Percentiles rank a stretch among this genome's conserved stretches.
Conservation (phyloP, 78 protist species). For the Diacronema lutheri region DNA sequence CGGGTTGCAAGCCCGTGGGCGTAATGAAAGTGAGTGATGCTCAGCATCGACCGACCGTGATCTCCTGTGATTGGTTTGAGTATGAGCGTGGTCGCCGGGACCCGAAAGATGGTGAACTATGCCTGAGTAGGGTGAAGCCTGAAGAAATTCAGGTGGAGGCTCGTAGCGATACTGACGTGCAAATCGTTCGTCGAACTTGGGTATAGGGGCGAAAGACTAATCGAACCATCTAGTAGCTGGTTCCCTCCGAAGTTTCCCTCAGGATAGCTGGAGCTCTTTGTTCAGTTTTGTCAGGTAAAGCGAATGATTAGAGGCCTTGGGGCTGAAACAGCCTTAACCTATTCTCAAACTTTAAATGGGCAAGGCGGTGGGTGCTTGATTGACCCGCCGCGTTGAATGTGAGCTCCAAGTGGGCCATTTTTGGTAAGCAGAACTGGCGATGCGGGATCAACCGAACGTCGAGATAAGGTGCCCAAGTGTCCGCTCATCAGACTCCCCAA, state of each 20-base stretch:
- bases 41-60: conserved; percentile 50
- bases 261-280: conserved; percentile 66
- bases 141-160: conserved; percentile 86
- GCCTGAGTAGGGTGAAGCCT: conserved; percentile 80
- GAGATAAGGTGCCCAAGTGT: conserved; percentile 74
- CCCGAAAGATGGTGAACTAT: conserved; percentile 90
- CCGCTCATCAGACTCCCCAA: conserved; percentile 73
- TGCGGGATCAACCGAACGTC: conserved; percentile 87
- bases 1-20: conserved; percentile 54
- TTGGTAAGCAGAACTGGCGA: conserved; percentile 93
- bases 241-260: conserved; percentile 93
- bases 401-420: conserved; percentile 84
- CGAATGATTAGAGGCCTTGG: conserved; percentile 81
- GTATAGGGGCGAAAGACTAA: conserved; percentile 94
- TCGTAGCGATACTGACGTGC: conserved; percentile 89
- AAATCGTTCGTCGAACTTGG: conserved; percentile 85
- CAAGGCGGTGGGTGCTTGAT: conserved; percentile 31
- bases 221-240: conserved; percentile 92
- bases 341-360: conserved; percentile 81
- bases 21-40: conserved; percentile 67
- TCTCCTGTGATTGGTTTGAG: conserved; percentile 46
- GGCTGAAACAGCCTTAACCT: conserved; percentile 53
- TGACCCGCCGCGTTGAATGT: conserved; percentile 28
- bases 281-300: conserved; percentile 71
- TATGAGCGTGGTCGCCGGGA: conserved; percentile 71